Percentiles rank a stretch among this genome's conserved stretches.
Conservation (phyloP, 345 rosid species). For the Pistacia atlantica region DNA sequence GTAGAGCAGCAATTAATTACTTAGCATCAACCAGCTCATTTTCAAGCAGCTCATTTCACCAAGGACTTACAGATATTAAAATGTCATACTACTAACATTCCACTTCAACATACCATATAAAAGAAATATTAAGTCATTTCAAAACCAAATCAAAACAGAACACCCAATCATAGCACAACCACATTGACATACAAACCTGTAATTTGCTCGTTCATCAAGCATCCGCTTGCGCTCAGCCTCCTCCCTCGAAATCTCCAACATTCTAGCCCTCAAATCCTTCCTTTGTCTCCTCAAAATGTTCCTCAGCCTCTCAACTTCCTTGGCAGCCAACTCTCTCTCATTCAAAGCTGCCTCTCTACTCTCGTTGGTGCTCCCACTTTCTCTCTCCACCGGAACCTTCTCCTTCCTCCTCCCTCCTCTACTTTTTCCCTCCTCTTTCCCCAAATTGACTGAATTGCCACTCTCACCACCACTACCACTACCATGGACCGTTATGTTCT, state of each 20-base stretch:
- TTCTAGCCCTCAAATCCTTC: slow-evolving; percentile 82
- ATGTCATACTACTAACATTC: background rate
- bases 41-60: background rate
- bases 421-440: slow-evolving; percentile 55
- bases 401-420: slow-evolving; percentile 60
- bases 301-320: slow-evolving; percentile 86
- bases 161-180: background rate
- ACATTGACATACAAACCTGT: slow-evolving; percentile 48
- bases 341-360: slow-evolving; percentile 63
- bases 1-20: background rate
- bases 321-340: slow-evolving; percentile 73
- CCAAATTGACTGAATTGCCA: slow-evolving; percentile 36
- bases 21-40: background rate
- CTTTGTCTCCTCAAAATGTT: slow-evolving; percentile 72
- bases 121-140: background rate
- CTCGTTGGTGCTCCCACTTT: slow-evolving; percentile 43
- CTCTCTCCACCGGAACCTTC: slow-evolving; percentile 35
- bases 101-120: background rate
- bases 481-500: slow-evolving; percentile 79
- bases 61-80: background rate
- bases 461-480: slow-evolving; percentile 28
- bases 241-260: slow-evolving; percentile 91
- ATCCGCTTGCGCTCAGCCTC: slow-evolving; percentile 92
- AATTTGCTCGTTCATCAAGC: slow-evolving; percentile 87
- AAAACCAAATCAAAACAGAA: background rate